Conservation (phyloP, 768 basidiomycete genomes). For the Phaffia australis region DNA sequence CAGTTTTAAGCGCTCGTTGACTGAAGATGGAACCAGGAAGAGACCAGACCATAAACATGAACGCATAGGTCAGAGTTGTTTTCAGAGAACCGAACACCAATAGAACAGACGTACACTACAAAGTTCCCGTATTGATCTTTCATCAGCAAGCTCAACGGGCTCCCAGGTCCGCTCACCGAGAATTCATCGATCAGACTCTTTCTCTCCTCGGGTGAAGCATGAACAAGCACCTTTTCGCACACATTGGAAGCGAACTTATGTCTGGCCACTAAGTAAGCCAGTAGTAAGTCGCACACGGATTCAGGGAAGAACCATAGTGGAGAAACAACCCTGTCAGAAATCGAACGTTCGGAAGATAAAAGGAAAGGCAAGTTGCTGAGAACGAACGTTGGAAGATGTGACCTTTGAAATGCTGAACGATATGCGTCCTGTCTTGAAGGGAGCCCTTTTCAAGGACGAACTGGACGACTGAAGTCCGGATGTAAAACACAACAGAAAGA, state of each 20-base stretch:
- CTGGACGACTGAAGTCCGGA: constrained; percentile 85
- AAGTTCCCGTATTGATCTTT: constrained; percentile 64
- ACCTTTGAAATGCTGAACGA: constrained; percentile 61
- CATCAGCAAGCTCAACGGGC: constrained; percentile 56
- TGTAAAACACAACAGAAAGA: background rate
- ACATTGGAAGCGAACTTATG: constrained; percentile 90
- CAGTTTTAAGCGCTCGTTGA: too few relatives aligned
- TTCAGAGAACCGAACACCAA: too few relatives aligned
- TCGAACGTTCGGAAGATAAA: background rate
- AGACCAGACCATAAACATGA: too few relatives aligned
- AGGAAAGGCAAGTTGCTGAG: background rate
- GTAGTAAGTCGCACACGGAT: background rate
- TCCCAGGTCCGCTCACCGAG: constrained; percentile 40
- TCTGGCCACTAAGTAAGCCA: constrained; percentile 29
- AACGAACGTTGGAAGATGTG: constrained; percentile 48
- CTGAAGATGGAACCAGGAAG: too few relatives aligned
- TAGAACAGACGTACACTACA: constrained; percentile 26
- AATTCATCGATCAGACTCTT: constrained; percentile 69
- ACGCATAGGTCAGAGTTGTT: too few relatives aligned
- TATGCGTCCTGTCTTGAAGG: constrained; percentile 53
- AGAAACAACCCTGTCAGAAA: background rate
- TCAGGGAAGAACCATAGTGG: background rate
- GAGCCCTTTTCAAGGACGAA: constrained; percentile 76
- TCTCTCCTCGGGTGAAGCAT: constrained; percentile 55
- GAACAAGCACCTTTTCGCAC: constrained; percentile 74